Evolutionary conservation across 148 eudicot genomes (phyloP), one percentile per base, ranked within the genome.

Genomic region (Rhododendron mucronatum): DNA sequence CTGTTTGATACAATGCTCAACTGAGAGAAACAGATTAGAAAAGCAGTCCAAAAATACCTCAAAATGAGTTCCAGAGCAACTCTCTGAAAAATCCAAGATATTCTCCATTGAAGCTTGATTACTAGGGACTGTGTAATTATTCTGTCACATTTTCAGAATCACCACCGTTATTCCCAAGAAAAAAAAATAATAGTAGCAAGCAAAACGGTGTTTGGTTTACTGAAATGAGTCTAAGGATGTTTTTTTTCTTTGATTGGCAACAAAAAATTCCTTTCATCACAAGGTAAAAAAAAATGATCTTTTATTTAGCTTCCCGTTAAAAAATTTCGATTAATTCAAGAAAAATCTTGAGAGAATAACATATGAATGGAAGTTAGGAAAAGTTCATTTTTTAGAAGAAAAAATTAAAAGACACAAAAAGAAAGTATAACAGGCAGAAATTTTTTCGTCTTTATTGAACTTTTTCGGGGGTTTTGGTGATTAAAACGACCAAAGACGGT

Each of bases 71-170:
- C 89, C 75, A 33, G 95, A 93, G 78, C 90, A 82, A 75, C 90
- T 88, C 51, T 91, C 92, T 85, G 94, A 89, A 81, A 85, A 91
- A 59, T 89, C 94, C 85, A 88, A 73, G 75, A 88, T 81, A 73
- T 85, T 84, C 83, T 86, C 89, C 84, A 75, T 61, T n/a, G 89
- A 83, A 45, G 90, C 81, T 81, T 87, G 91, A 63, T 81, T 82
- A 21, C 77, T 87, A 13, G 86, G 71, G 41, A 87, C 74, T 81
- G 65, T 77, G 10, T 41, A 85, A 53, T 87, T 88, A 37, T 86
- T 84, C 93, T 92, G 88, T 81, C 51, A 80, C 63, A 35, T 77
- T 33, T 33, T 11, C 81, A 73, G 35, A 45, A 55, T 16, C 48
- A 69, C 9, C 26, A 5, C 5, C 7, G 12, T 80, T 51, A 80